These are phyloP conservation scores for Trichosanthes cucumerina DNA, from an alignment of 306 rosid species.

Conservation along the genomic window DNA sequence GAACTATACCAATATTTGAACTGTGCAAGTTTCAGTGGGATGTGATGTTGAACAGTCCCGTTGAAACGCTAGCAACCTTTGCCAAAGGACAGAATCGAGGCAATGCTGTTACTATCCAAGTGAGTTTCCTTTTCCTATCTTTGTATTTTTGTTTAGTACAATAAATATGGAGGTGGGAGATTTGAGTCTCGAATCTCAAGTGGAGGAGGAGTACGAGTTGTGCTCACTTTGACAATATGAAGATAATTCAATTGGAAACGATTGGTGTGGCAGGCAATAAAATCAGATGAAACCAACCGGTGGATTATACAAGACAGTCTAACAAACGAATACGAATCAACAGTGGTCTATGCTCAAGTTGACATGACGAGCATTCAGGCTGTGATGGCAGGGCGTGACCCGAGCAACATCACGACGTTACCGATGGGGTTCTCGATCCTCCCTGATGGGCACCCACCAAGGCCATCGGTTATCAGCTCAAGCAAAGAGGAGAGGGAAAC, in stretches of 20 bases:
- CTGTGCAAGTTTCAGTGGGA: constrained; percentile 59
- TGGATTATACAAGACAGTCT: constrained; percentile 89
- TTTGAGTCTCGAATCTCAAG: too few species aligned
- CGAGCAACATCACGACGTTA: constrained; percentile 57
- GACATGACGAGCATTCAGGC: constrained; percentile 66
- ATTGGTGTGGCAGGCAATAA: constrained; percentile 34
- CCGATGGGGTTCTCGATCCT: constrained; percentile 85
- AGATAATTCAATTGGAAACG: not conserved
- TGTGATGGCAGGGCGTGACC: constrained; percentile 78
- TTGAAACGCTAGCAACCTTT: constrained; percentile 60
- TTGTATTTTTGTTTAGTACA: too few species aligned
- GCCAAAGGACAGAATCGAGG: constrained; percentile 96
- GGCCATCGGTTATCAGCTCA: constrained; percentile 72
- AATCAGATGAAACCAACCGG: constrained; percentile 58
- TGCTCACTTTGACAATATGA: too few species aligned
- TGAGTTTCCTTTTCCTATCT: constrained; percentile 30
- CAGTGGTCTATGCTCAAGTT: constrained; percentile 76
- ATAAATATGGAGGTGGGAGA: too few species aligned
- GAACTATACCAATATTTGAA: constrained; percentile 4
- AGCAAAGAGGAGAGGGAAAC: constrained; percentile 52
- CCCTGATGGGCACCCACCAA: constrained; percentile 68
- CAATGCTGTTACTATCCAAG: constrained; percentile 80
- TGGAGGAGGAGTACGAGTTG: too few species aligned
- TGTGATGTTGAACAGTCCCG: constrained; percentile 50
- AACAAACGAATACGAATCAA: constrained; percentile 71